Evolutionary conservation across 306 rosid species (phyloP).

Genomic region (Coriaria nepalensis): DNA sequence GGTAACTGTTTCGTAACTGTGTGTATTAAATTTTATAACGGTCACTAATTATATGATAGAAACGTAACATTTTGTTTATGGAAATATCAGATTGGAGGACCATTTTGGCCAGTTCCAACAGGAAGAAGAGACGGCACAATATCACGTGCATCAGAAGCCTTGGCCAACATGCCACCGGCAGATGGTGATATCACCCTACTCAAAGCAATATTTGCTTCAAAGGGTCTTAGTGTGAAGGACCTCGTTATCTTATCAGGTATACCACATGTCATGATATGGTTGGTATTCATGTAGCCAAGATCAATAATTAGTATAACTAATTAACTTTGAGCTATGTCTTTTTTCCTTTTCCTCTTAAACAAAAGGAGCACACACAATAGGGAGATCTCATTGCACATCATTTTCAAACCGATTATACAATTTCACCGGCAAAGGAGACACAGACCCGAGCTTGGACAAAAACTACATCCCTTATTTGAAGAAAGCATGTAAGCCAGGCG

Average conservation of each 20-base stretch:
- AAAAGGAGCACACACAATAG: slow-evolving; percentile 87
- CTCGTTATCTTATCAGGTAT: slow-evolving; percentile 16
- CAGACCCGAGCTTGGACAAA: slow-evolving; percentile 76
- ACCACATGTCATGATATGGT: no score
- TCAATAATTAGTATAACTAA: no score
- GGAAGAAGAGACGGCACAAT: slow-evolving; percentile 83
- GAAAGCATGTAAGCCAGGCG: slow-evolving; percentile 53
- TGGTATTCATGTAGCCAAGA: no score
- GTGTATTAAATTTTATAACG: no score
- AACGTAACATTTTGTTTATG: no score
- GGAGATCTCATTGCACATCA: slow-evolving; percentile 62
- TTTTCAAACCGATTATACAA: slow-evolving; percentile 49
- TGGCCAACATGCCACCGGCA: slow-evolving; percentile 51
- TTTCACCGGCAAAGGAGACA: slow-evolving; percentile 63
- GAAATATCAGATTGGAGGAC: no score
- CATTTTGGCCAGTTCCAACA: slow-evolving; percentile 85
- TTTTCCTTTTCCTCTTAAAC: background rate
- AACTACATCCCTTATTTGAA: slow-evolving; percentile 66
- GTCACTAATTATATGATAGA: no score
- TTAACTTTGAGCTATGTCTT: no score
- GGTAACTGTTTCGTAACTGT: no score
- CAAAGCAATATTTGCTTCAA: slow-evolving; percentile 44
- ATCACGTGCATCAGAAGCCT: slow-evolving; percentile 45
- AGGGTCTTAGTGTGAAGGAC: slow-evolving; percentile 62
- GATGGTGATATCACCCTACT: slow-evolving; percentile 35